Evolutionary conservation across 2,329 filamentous ascomycete species (phyloP), one percentile per base, ranked within the genome.

Genomic region (Calonectria pseudoturangicola): DNA sequence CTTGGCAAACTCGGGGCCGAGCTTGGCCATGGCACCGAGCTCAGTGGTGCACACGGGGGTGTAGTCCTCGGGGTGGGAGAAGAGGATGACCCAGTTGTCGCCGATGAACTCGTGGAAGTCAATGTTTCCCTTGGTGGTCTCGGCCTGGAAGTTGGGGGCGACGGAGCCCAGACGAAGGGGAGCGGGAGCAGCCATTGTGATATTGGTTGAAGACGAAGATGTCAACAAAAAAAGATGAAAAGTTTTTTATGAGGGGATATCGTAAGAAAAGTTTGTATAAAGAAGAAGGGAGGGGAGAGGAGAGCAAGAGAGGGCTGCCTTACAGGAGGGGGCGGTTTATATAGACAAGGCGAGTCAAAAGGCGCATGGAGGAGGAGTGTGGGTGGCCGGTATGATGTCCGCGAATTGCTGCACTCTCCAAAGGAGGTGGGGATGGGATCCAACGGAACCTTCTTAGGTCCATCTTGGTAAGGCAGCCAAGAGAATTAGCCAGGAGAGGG

Each of bases 41-140:
- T 98, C 96, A 68, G 95, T 98, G 76, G 96, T 98, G 90, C 96
- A 98, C 73, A 98, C 96, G 68, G 96, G 96, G 2, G 96, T 98
- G 89, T 94, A 98, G 86, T 98, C 96, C 85, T 93, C 93, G 3
- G 94, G 94, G 87, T 96, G 94, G 39, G 93, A 95, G 89, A 97
- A 96, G 79, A 97, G 88, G 76, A 97, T 91, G 72, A 93, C 92
- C 94, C 94, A 96, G 81, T 90, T 93, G 88, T 93, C 89, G 81
- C 92, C 93, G 76, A 96, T 90, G 87, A 93, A 96, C 84, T 95
- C 89, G 85, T 96, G 93, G 88, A 96, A 95, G 86, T 95, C 92
- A 81, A 96, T 94, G 76, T 92, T 90, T 80, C 94, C 93, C 79
- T 90, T 87, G 72, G 94, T 96, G 75, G 94, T 96, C 77, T 96